phyloP scores from a whole-genome alignment of 768 basidiomycete species.

The Leucogyrophana mollusca region DNA sequence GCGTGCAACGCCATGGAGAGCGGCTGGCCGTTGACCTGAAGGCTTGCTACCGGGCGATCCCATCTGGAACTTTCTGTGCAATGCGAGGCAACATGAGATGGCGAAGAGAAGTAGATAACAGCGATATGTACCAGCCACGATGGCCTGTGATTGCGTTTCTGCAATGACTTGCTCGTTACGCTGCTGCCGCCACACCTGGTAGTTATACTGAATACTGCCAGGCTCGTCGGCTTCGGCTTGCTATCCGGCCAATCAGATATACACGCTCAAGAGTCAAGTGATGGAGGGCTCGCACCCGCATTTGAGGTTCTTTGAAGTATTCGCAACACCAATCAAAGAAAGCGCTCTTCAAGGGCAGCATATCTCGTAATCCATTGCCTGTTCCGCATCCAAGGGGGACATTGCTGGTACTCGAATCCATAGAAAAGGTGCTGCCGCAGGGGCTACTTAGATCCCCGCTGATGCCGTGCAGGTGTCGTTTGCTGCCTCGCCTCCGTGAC shows the following conservation, averaged over 20 bases:
- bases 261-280: neutral
- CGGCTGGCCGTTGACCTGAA: slow-evolving; percentile 60
- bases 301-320: slow-evolving; percentile 98
- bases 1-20: slow-evolving; percentile 87
- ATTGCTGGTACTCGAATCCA: slow-evolving; percentile 65
- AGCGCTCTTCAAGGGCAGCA: slow-evolving; percentile 84
- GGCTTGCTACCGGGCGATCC: slow-evolving; percentile 69
- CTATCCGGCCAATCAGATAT: slow-evolving; percentile 39
- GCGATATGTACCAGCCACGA: slow-evolving; percentile 63
- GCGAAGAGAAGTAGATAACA: neutral
- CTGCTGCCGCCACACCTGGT: slow-evolving; percentile 91
- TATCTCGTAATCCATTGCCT: slow-evolving; percentile 77
- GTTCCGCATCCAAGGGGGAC: slow-evolving; percentile 78
- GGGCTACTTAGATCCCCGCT: slow-evolving; percentile 58
- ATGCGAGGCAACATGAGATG: slow-evolving; percentile 2
- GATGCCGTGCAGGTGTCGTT: slow-evolving; percentile 36
- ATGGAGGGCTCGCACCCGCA: slow-evolving; percentile 67
- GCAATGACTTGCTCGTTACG: slow-evolving; percentile 80
- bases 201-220: slow-evolving; percentile 90
- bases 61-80: slow-evolving; percentile 58
- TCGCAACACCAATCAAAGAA: slow-evolving; percentile 97
- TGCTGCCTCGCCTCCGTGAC: slow-evolving; percentile 57
- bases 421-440: slow-evolving; percentile 74
- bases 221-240: slow-evolving; percentile 96
- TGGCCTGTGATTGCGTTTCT: slow-evolving; percentile 68